Conservation (phyloP, 345 rosid species). For the Eucalyptus globulus region DNA sequence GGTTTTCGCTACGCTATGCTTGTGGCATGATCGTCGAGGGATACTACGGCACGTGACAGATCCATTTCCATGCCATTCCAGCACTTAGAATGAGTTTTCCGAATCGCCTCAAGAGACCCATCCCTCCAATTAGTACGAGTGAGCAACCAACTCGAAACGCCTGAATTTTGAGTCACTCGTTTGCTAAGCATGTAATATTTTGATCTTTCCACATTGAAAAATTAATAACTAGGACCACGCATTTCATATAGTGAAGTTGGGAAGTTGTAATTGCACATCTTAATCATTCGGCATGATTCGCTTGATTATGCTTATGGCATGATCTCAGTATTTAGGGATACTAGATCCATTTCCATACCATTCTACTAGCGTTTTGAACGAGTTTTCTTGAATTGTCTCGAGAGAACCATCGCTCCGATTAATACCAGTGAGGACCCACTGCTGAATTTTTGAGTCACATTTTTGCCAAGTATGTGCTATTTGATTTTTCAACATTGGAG, state of each 20-base stretch:
- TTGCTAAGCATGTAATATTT: background rate
- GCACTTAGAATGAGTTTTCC: background rate
- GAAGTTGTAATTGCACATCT: background rate
- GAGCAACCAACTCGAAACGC: background rate
- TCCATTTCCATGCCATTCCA: background rate
- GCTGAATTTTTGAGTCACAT: background rate
- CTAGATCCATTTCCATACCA: background rate
- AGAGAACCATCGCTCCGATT: background rate
- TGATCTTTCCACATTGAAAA: background rate
- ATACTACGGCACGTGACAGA: too few relatives aligned
- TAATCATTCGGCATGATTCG: background rate
- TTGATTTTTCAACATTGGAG: background rate
- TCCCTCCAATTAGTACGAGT: background rate
- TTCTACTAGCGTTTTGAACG: background rate
- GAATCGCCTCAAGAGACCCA: background rate
- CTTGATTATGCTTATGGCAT: accelerated
- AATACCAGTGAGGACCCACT: background rate
- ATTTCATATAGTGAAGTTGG: background rate
- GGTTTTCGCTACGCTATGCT: background rate
- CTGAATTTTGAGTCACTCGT: background rate
- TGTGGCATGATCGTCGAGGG: background rate
- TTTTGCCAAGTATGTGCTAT: background rate
- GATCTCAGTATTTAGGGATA: background rate
- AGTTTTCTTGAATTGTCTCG: background rate
- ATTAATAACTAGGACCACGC: background rate